Evolutionary conservation across 495 filamentous ascomycete genomes (phyloP), one percentile per base, ranked within the genome.

Genomic region (Cudoniella acicularis): DNA sequence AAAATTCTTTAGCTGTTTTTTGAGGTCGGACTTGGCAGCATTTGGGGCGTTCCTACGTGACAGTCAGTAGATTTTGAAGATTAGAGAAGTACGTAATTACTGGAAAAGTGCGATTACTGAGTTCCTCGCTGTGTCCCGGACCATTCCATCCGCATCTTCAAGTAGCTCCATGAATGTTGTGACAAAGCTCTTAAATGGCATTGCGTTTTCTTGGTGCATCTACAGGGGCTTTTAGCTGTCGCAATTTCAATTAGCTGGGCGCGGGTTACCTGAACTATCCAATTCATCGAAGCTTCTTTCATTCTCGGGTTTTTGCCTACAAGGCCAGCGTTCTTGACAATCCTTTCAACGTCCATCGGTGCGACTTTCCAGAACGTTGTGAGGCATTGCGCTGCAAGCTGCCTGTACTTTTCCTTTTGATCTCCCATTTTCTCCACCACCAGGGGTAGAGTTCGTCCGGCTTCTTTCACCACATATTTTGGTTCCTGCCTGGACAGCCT

Each of bases 341-440:
- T 78, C 43, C 84, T 79, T 75, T 97, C 93, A 40, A 92, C 87
- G 49, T 96, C 90, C 20, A 77, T 65, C 0, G 80, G 79, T 11
- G 81, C 79, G 13, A 80, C 80, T 30, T 78, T 81, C 77, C 89
- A 92, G 45, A 92, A 75, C 24, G 94, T 93, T 8, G 79, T 78
- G 53, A 98, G 79, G 23, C 87, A 82, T 64, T 88, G 86, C 40
- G 84, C 75, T 8, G 91, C 88, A 56, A 90, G 77, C 20, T 75
- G 68, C 53, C 91, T 83, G 58, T 89, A 76, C 62, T 91, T 90
- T 58, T 96, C 92, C 67, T 92, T 92, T 61, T 84, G 83, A 68
- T 98, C 93, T 21, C 91, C 91, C 48, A 98, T 81, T 62, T 92
- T 88, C 43, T 98, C 93, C 48, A 91, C 72, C 42, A 96, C 78